phyloP scores from a whole-genome alignment of 768 basidiomycete genomes.

The Kwoniella mangroviensis region DNA sequence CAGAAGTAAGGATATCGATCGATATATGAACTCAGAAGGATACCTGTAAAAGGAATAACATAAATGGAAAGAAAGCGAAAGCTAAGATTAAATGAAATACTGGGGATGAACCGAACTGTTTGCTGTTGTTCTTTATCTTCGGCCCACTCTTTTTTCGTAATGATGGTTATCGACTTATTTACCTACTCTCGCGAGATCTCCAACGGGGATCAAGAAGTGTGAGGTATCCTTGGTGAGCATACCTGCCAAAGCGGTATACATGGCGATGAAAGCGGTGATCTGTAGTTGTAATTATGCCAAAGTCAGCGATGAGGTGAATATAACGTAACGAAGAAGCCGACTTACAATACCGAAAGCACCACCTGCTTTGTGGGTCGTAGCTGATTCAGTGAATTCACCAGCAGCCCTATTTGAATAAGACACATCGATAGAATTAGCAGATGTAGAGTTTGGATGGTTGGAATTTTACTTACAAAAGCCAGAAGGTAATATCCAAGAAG shows the following conservation, averaged over 20 bases:
- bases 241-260: conserved; percentile 57
- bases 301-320: conserved; percentile 2
- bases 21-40: too few relatives aligned
- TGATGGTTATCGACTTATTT: neutral
- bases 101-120: too few relatives aligned
- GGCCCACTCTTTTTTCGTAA: neutral
- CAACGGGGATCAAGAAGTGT: conserved; percentile 56
- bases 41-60: too few relatives aligned
- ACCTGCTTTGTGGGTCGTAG: conserved; percentile 51
- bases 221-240: conserved; percentile 56
- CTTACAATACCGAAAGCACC: conserved; percentile 58
- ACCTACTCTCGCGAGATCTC: conserved; percentile 38
- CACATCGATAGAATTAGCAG: neutral
- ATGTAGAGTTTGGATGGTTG: neutral
- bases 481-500: conserved; percentile 65
- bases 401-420: conserved; percentile 40
- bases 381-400: conserved; percentile 58
- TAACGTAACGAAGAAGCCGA: neutral
- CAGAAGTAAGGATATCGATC: too few relatives aligned
- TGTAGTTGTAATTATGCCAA: conserved; percentile 11
- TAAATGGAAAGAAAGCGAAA: too few relatives aligned
- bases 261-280: conserved; percentile 56
- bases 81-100: too few relatives aligned
- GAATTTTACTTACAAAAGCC: conserved; percentile 32
- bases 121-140: too few relatives aligned